Conservation (phyloP, 441 rosid species). For the Breynia disticha region DNA sequence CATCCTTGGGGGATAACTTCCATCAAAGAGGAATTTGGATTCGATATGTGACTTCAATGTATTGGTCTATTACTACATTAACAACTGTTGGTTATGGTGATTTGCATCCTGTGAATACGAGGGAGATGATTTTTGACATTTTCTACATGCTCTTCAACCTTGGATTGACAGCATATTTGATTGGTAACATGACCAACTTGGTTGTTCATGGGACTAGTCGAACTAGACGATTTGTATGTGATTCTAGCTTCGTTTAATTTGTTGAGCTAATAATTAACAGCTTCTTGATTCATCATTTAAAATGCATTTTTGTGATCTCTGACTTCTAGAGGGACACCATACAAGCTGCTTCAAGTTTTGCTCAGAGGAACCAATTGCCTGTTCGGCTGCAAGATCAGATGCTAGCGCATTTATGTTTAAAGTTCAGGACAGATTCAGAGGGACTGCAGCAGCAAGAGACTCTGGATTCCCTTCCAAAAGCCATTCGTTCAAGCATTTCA, state of each 20-base stretch:
- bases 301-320: too few species aligned
- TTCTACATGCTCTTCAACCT: slow-evolving; percentile 82
- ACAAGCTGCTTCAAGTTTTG: slow-evolving; percentile 80
- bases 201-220: slow-evolving; percentile 84
- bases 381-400: slow-evolving; percentile 74
- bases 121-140: slow-evolving; percentile 70
- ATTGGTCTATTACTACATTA: slow-evolving; percentile 85
- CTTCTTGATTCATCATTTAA: background rate
- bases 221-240: slow-evolving; percentile 74
- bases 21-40: slow-evolving; percentile 41
- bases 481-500: slow-evolving; percentile 75
- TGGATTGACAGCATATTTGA: slow-evolving; percentile 71
- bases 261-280: too few species aligned
- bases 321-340: slow-evolving; percentile 77
- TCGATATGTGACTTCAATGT: slow-evolving; percentile 72
- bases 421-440: slow-evolving; percentile 72
- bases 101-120: slow-evolving; percentile 71
- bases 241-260: background rate
- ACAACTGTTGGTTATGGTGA: slow-evolving; percentile 89
- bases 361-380: slow-evolving; percentile 67
- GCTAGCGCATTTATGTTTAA: slow-evolving; percentile 72
- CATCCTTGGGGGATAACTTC: slow-evolving; percentile 27
- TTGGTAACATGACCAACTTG: slow-evolving; percentile 90
- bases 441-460: slow-evolving; percentile 84
- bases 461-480: slow-evolving; percentile 82